phyloP scores from a whole-genome alignment of 768 basidiomycete genomes.

The Phylloporus sp. region DNA sequence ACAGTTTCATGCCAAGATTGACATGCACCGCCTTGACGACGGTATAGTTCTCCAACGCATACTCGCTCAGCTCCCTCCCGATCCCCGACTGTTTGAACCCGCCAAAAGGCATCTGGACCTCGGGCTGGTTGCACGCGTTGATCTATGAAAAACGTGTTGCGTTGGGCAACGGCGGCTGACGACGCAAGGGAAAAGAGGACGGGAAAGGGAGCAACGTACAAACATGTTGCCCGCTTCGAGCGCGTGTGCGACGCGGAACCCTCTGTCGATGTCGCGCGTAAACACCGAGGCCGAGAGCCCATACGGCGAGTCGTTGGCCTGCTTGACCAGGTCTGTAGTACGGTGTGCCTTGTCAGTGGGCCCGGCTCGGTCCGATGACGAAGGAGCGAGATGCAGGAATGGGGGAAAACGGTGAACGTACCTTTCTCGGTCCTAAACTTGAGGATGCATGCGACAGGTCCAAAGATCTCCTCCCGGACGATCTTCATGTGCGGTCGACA shows the following conservation, averaged over 20 bases:
- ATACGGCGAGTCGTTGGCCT: conserved; percentile 9
- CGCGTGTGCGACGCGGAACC: conserved; percentile 36
- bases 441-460: conserved; percentile 8
- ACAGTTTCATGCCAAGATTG: conserved; percentile 6
- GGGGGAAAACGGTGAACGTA: neutral
- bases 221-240: conserved; percentile 55
- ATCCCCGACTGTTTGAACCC: conserved; percentile 11
- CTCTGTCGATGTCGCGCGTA: conserved; percentile 30
- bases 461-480: conserved; percentile 10
- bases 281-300: conserved; percentile 10
- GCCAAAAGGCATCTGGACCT: conserved; percentile 10
- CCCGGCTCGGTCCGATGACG: too few species aligned
- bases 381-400: too few species aligned
- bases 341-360: too few species aligned
- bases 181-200: too few species aligned
- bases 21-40: conserved; percentile 8
- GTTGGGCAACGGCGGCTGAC: too few species aligned
- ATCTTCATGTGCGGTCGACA: conserved; percentile 10
- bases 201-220: too few species aligned
- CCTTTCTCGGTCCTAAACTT: conserved; percentile 8
- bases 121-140: conserved; percentile 2
- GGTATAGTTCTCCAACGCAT: conserved; percentile 11
- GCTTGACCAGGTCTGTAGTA: conserved; percentile 6
- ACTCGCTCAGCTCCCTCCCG: conserved; percentile 8
- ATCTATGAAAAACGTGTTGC: too few species aligned